Percentiles rank a stretch among this genome's conserved stretches.
Conservation (phyloP, 2,329 filamentous ascomycete genomes). For the Samsoniella hepiali region DNA sequence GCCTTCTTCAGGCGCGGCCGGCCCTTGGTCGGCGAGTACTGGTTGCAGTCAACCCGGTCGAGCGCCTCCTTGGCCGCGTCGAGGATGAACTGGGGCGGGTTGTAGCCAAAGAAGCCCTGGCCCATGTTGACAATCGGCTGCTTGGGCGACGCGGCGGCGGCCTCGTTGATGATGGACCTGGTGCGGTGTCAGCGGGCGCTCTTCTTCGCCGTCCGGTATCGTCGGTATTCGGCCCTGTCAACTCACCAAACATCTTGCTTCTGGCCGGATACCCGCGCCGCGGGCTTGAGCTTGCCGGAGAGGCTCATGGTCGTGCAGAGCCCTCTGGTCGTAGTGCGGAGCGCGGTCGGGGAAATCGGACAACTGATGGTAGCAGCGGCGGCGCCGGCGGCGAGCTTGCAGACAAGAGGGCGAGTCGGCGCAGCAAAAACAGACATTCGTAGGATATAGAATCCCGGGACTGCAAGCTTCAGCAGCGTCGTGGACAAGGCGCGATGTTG, state of each 20-base stretch:
- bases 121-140: conserved; percentile 64
- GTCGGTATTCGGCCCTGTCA: no score
- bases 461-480: not conserved
- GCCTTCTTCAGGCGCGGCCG: conserved; percentile 89
- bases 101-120: conserved; percentile 81
- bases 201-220: no score
- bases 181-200: no score
- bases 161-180: conserved; percentile 66
- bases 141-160: conserved; percentile 58
- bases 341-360: not conserved
- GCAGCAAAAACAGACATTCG: conserved; percentile 10
- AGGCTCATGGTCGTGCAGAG: conserved; percentile 39
- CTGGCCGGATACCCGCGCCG: conserved; percentile 47
- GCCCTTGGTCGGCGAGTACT: conserved; percentile 95
- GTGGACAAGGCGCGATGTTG: not conserved
- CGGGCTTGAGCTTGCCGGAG: conserved; percentile 47
- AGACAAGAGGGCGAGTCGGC: conserved; percentile 1
- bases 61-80: conserved; percentile 88
- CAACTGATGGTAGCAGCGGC: not conserved
- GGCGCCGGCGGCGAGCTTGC: conserved; percentile 7
- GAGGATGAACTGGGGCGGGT: conserved; percentile 85
- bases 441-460: no score
- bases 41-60: conserved; percentile 92
- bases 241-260: conserved; percentile 52
- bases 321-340: conserved; percentile 14